Conservation (phyloP, 768 basidiomycete genomes). For the Suillus sp. region DNA sequence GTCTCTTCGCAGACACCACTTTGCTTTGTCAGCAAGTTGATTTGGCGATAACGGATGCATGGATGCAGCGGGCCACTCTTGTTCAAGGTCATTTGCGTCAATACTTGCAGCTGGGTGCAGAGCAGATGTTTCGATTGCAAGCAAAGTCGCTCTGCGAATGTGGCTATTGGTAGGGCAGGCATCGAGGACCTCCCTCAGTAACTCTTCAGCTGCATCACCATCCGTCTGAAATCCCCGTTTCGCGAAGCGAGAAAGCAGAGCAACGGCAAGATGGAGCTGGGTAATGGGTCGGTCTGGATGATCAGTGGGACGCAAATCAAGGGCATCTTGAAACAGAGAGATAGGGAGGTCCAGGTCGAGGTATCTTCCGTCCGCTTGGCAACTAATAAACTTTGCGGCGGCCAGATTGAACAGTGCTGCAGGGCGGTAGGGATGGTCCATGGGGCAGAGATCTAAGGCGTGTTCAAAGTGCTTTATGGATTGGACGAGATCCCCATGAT, state of each 20-base stretch:
- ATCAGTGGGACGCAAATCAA: too few species aligned
- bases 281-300: too few species aligned
- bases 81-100: neutral
- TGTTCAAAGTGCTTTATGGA: too few species aligned
- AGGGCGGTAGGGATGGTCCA: neutral
- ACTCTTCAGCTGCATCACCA: neutral
- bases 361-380: neutral
- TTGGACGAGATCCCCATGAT: neutral
- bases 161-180: neutral
- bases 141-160: neutral
- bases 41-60: too few species aligned
- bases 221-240: neutral
- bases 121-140: neutral
- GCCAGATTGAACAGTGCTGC: conserved; percentile 7
- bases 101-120: neutral
- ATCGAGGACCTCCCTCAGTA: neutral
- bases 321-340: too few species aligned
- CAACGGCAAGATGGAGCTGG: too few species aligned
- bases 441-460: neutral
- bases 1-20: too few species aligned
- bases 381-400: neutral
- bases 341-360: neutral
- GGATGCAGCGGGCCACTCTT: too few species aligned
- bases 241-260: too few species aligned
- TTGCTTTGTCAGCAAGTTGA: too few species aligned